Percentiles rank a stretch among this genome's conserved stretches.
These are phyloP conservation scores for Exsudoporus frostii DNA, from an alignment of 768 basidiomycete genomes.

Conservation along the genomic window DNA sequence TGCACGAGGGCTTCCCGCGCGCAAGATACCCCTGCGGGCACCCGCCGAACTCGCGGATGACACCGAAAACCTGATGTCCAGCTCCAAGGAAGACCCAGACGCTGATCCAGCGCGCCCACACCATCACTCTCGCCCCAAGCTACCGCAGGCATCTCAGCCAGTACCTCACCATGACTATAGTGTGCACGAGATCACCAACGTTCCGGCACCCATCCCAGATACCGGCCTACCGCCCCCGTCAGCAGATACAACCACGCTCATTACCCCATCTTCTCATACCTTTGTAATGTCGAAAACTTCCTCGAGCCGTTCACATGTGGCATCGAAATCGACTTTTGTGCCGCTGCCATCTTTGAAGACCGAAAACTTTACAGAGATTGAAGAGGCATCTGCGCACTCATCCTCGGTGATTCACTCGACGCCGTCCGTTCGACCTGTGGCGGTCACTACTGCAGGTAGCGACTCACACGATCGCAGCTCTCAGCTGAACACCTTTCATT, in stretches of 20 bases:
- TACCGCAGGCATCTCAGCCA: constrained; percentile 12
- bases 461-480: constrained; percentile 4
- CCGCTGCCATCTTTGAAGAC: constrained; percentile 29
- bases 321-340: constrained; percentile 26
- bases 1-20: constrained; percentile 1
- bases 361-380: constrained; percentile 22
- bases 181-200: constrained; percentile 27
- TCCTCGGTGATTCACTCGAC: constrained; percentile 3
- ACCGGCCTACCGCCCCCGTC: constrained; percentile 31
- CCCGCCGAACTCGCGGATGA: constrained; percentile 13
- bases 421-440: constrained; percentile 2
- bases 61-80: constrained; percentile 21
- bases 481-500: constrained; percentile 25
- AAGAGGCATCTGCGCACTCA: constrained; percentile 15
- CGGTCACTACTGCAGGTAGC: background rate
- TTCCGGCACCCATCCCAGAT: constrained; percentile 30
- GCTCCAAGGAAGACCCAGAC: background rate
- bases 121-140: constrained; percentile 6
- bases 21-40: constrained; percentile 10
- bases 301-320: constrained; percentile 5
- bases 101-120: background rate
- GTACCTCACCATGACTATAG: constrained; percentile 24
- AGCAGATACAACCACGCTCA: constrained; percentile 5
- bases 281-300: constrained; percentile 21
- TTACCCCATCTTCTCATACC: constrained; percentile 18